Conservation (phyloP, 176 grass and related monocot species). For the Lolium multiflorum region DNA sequence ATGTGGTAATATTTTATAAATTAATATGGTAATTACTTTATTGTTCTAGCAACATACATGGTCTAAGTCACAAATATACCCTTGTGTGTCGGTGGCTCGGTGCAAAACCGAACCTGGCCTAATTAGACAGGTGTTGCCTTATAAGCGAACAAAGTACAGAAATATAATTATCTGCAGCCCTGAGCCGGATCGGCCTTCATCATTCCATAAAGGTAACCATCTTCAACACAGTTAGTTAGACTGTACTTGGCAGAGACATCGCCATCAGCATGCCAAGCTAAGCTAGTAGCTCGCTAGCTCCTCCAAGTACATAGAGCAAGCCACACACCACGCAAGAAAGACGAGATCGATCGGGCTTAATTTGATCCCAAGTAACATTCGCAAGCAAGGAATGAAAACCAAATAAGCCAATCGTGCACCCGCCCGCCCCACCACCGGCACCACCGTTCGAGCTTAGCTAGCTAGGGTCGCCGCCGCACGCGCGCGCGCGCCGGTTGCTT, state of each 20-base stretch:
- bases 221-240: constrained; percentile 43
- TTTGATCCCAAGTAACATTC: constrained; percentile 46
- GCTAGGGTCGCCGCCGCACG: constrained; percentile 17
- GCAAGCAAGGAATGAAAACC: constrained; percentile 29
- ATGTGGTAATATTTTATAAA: background rate
- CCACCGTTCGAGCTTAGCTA: background rate
- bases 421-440: background rate
- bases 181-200: constrained; percentile 19
- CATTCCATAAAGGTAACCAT: constrained; percentile 18
- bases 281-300: background rate
- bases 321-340: background rate
- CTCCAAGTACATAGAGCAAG: background rate
- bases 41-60: background rate
- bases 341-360: background rate
- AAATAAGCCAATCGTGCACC: background rate
- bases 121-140: constrained; percentile 1
- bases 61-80: background rate
- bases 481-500: constrained; percentile 21
- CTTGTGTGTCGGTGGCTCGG: background rate
- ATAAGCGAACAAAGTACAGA: background rate
- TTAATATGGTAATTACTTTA: background rate
- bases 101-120: background rate
- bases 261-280: background rate
- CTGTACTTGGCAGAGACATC: constrained; percentile 37
- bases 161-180: constrained; percentile 9